Evolutionary conservation across 2,329 filamentous ascomycete species (phyloP).

Genomic region (Exophiala dermatitidis): DNA sequence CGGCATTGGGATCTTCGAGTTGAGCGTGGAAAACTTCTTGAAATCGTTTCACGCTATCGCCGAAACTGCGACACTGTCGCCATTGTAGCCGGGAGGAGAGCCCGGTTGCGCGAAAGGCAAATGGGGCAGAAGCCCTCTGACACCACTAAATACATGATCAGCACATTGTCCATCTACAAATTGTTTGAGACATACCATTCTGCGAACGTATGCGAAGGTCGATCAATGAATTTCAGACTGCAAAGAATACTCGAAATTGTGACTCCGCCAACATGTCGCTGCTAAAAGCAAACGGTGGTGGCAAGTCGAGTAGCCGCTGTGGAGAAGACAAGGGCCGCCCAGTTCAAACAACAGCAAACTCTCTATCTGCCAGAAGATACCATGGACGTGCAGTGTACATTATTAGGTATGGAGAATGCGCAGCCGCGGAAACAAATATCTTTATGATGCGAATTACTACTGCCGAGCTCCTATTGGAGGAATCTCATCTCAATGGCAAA

Average conservation of each 20-base stretch:
- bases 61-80: conserved; percentile 6
- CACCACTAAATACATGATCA: neutral
- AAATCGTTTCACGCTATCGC: conserved; percentile 3
- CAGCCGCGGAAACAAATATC: neutral
- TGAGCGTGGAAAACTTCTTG: conserved; percentile 59
- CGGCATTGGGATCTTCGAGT: conserved; percentile 52
- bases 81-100: neutral
- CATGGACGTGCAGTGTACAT: neutral
- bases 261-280: conserved; percentile 1
- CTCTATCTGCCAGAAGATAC: neutral
- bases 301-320: neutral
- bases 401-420: no score
- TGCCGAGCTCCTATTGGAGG: conserved; percentile 6
- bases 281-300: neutral
- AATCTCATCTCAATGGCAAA: neutral
- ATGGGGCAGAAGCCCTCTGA: neutral
- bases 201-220: neutral
- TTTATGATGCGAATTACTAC: conserved; percentile 1
- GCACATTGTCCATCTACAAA: neutral
- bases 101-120: conserved; percentile 1
- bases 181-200: neutral
- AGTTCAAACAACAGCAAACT: neutral
- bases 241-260: neutral
- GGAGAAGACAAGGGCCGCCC: neutral
- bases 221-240: neutral